Base-by-base conservation (phyloP, 179 eudicot species). In the Actinidia chinensis region DNA sequence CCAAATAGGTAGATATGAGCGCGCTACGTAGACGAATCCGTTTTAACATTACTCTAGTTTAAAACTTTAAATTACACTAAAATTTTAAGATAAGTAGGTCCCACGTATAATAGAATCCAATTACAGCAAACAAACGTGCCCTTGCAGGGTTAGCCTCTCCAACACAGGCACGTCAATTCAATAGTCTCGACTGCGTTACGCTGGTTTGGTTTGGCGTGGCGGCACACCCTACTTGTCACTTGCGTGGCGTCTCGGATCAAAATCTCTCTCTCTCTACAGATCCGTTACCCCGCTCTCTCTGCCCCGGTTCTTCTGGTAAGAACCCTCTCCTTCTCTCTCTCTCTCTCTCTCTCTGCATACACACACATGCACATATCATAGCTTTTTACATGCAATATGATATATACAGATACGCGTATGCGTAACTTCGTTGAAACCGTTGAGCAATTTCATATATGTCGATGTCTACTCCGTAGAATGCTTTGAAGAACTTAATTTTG, bases 191-290 rank as follows among this genome's bases (percentile, higher is more conserved):
- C 55, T 51, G 33, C 33, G 33, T 28, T 51, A 2, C 13, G 18
- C 23, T 42, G 10, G 52, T 28, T 28, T 44, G 52, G 47, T n/a
- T 68, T 44, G 17, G 33, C 15, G 52, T 68, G 72, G 52, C 72
- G 52, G 33, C 52, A 1, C 52, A 14, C 33, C 8, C 22, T 47
- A 20, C 23, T 44, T 68, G 43, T 44, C 5, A 13, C 46, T 68
- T 68, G 72, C 72, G 72, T 68, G 72, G 76, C 72, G 72, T 20
- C 71, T 67, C 72, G 22, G 72, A 68, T 68, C 72, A n/a, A 11
- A 6, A 1, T 28, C 33, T 28, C 33, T 28, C 14, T 66, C 46
- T 67, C 70, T 40, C 51, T 25, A 8, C 71, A 68, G 72, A 68
- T 68, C 71, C 28, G 51, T 43, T 44, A 18, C 71, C 69, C 17